These are phyloP conservation scores for Hypoxylon intermedium DNA, from an alignment of 495 filamentous ascomycete genomes.

Conservation along the genomic window DNA sequence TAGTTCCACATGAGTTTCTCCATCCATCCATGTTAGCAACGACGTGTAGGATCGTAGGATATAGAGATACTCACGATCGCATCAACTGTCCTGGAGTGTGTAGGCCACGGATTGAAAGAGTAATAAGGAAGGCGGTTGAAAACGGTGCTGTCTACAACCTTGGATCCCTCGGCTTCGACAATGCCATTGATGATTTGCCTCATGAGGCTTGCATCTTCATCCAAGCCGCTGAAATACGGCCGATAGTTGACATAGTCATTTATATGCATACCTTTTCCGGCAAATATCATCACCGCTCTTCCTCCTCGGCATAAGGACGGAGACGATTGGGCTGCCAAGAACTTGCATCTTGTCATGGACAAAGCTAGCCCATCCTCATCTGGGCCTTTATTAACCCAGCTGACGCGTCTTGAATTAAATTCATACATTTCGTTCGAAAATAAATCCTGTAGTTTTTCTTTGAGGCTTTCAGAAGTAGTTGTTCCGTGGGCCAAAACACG, in stretches of 20 bases:
- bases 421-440: neutral
- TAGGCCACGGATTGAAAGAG: slow-evolving; percentile 12
- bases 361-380: neutral
- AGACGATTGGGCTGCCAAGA: neutral
- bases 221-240: neutral
- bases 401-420: neutral
- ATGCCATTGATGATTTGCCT: neutral
- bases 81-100: neutral
- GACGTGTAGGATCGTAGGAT: neutral
- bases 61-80: slow-evolving; percentile 9
- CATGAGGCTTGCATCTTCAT: slow-evolving; percentile 1
- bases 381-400: neutral
- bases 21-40: neutral
- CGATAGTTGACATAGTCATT: slow-evolving; percentile 8
- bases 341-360: neutral
- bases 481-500: neutral
- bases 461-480: neutral
- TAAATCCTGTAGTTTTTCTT: neutral
- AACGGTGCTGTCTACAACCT: neutral
- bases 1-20: slow-evolving; percentile 16
- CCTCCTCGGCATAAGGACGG: neutral
- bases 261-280: neutral
- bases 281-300: slow-evolving; percentile 4
- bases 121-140: slow-evolving; percentile 16
- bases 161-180: neutral